Percentiles rank a stretch among this genome's conserved stretches.
Conservation (phyloP, 1,139 yeast genomes). For the Saccharomyces hybrid region DNA sequence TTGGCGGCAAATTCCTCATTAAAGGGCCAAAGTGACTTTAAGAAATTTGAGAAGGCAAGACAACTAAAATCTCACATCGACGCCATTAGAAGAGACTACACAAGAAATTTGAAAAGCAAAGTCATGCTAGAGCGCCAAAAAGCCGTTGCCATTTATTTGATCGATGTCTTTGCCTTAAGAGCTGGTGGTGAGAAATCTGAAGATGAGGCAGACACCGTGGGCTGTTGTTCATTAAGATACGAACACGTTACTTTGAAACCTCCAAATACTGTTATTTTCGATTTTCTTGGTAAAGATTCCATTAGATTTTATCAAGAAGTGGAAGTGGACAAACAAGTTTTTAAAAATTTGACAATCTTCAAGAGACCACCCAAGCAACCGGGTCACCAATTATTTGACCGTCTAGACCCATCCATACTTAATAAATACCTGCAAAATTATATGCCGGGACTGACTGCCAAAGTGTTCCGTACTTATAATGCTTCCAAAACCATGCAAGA, state of each 20-base stretch:
- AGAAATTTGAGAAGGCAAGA: slow-evolving; percentile 89
- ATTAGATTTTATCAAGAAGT: slow-evolving; percentile 89
- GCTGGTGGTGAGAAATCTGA: slow-evolving; percentile 98
- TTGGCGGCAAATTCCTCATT: slow-evolving; percentile 86
- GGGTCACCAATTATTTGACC: slow-evolving; percentile 88
- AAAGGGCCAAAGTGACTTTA: slow-evolving; percentile 85
- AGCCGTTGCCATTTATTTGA: slow-evolving; percentile 88
- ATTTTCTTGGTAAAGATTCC: slow-evolving; percentile 93
- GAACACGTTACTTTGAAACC: slow-evolving; percentile 85
- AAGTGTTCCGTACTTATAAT: slow-evolving; percentile 94
- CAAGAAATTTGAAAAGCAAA: slow-evolving; percentile 58
- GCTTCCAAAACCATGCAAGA: slow-evolving; percentile 97
- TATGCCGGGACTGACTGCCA: slow-evolving; percentile 91
- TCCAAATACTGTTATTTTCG: slow-evolving; percentile 83
- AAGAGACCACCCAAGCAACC: slow-evolving; percentile 82
- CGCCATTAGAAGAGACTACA: slow-evolving; percentile 68
- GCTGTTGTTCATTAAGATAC: slow-evolving; percentile 87
- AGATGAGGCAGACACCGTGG: slow-evolving; percentile 97
- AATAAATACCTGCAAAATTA: slow-evolving; percentile 83
- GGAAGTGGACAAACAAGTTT: slow-evolving; percentile 81
- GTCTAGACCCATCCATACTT: slow-evolving; percentile 73
- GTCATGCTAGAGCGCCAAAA: slow-evolving; percentile 83
- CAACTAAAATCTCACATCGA: slow-evolving; percentile 68
- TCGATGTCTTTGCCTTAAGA: slow-evolving; percentile 92
- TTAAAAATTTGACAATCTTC: slow-evolving; percentile 77